Conservation (phyloP, 2,329 filamentous ascomycete species). For the Nothophaeocryptopus gaeumannii region DNA sequence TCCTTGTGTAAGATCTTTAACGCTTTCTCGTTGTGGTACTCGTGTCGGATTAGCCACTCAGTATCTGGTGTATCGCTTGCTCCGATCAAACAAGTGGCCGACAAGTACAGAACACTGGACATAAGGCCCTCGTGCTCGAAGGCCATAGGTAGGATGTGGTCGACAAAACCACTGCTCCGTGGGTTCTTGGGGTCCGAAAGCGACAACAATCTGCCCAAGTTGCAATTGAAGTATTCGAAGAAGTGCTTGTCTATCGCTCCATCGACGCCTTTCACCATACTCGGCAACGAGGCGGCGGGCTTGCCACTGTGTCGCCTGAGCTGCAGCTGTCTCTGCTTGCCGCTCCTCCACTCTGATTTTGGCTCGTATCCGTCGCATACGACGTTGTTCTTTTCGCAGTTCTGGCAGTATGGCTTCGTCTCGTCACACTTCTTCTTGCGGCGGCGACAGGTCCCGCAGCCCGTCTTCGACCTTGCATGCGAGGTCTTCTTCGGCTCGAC, state of each 20-base stretch:
- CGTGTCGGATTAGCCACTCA: conserved; percentile 53
- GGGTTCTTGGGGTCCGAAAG: conserved; percentile 78
- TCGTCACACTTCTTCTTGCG: conserved; percentile 62
- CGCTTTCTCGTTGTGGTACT: conserved; percentile 52
- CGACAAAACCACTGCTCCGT: conserved; percentile 57
- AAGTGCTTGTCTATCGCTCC: conserved; percentile 75
- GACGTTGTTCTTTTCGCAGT: conserved; percentile 91
- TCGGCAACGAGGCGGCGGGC: conserved; percentile 44
- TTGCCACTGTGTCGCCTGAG: not conserved
- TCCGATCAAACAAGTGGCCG: conserved; percentile 68
- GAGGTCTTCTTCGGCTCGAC: conserved; percentile 64
- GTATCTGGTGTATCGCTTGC: conserved; percentile 28
- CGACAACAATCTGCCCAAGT: conserved; percentile 76
- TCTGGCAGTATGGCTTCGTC: conserved; percentile 58
- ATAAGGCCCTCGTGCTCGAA: conserved; percentile 77
- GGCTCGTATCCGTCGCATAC: conserved; percentile 87
- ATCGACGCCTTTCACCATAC: conserved; percentile 77
- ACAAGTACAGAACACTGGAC: conserved; percentile 83
- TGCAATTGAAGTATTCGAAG: conserved; percentile 76
- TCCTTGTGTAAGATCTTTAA: conserved; percentile 25
- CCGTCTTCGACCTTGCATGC: conserved; percentile 65
- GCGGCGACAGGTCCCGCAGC: conserved; percentile 58
- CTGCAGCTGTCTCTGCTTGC: conserved; percentile 60
- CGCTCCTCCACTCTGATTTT: conserved; percentile 83
- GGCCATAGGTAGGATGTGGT: conserved; percentile 78